Conservation (phyloP, 108 stramenopile species). For the Cyclostephanos invisitatus region DNA sequence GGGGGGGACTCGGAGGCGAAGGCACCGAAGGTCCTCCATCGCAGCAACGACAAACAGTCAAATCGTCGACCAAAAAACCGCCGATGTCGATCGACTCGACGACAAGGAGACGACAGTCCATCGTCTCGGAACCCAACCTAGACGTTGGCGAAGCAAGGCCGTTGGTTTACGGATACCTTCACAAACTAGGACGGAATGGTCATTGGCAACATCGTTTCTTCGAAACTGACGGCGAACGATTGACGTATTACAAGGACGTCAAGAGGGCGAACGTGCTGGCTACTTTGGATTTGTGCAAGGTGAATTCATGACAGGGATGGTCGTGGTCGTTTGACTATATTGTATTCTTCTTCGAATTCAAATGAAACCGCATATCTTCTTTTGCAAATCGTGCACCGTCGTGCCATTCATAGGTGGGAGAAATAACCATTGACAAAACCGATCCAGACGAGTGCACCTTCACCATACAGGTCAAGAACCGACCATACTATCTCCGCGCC, state of each 20-base stretch:
- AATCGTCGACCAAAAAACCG: neutral
- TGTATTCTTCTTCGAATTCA: neutral
- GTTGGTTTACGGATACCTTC: conserved; percentile 88
- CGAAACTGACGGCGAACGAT: conserved; percentile 92
- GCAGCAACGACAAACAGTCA: neutral
- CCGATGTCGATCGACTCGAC: neutral
- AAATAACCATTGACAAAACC: conserved; percentile 63
- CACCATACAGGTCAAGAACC: conserved; percentile 75
- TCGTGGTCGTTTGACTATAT: neutral
- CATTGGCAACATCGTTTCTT: conserved; percentile 98
- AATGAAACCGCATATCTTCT: neutral
- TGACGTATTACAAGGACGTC: conserved; percentile 96
- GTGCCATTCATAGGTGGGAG: conserved; percentile 58
- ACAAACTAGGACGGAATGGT: conserved; percentile 94
- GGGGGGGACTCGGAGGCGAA: neutral
- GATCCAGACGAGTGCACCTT: conserved; percentile 72
- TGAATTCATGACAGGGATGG: conserved; percentile 11
- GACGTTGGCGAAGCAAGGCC: conserved; percentile 47
- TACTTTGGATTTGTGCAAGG: conserved; percentile 84
- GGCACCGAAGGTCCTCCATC: neutral
- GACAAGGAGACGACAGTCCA: conserved; percentile 2
- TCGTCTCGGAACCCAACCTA: conserved; percentile 27
- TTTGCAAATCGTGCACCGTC: neutral
- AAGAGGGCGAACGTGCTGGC: conserved; percentile 89
- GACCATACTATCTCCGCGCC: conserved; percentile 78